These are phyloP conservation scores for Suaeda aralocaspica DNA, from an alignment of 148 eudicot genomes.

Conservation along the genomic window DNA sequence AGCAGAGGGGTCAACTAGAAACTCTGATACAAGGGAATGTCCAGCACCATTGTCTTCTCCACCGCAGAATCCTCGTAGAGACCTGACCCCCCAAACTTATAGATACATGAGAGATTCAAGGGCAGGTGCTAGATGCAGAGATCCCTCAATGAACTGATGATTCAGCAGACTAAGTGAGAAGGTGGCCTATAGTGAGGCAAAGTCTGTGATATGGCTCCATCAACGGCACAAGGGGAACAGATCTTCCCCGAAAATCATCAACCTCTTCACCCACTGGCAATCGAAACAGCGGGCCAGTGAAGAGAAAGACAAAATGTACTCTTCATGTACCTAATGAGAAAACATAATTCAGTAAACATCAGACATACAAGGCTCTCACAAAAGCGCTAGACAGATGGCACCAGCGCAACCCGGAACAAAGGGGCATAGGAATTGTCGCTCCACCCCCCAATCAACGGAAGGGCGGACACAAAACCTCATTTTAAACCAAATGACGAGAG, in stretches of 20 bases:
- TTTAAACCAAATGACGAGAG: constrained; percentile 31
- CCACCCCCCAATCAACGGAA: constrained; percentile 47
- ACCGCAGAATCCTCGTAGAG: constrained; percentile 4
- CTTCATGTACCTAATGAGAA: constrained; percentile 40
- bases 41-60: constrained; percentile 16
- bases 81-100: neutral
- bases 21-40: constrained; percentile 23
- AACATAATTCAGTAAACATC: neutral
- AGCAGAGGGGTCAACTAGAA: constrained; percentile 15
- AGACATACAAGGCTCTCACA: neutral
- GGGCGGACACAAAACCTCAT: constrained; percentile 33
- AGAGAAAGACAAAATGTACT: constrained; percentile 56
- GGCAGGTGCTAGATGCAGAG: constrained; percentile 2
- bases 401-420: constrained; percentile 45
- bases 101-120: constrained; percentile 9
- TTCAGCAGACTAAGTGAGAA: constrained; percentile 18
- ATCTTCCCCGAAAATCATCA: constrained; percentile 48
- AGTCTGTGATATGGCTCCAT: constrained; percentile 49
- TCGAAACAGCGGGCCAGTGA: constrained; percentile 45
- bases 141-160: constrained; percentile 19
- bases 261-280: constrained; percentile 63
- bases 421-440: constrained; percentile 43
- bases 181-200: constrained; percentile 36
- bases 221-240: constrained; percentile 48
- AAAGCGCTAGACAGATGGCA: constrained; percentile 14